These are phyloP conservation scores for Geotrichum histeridarum DNA, from an alignment of 1,139 yeast species.

Conservation along the genomic window DNA sequence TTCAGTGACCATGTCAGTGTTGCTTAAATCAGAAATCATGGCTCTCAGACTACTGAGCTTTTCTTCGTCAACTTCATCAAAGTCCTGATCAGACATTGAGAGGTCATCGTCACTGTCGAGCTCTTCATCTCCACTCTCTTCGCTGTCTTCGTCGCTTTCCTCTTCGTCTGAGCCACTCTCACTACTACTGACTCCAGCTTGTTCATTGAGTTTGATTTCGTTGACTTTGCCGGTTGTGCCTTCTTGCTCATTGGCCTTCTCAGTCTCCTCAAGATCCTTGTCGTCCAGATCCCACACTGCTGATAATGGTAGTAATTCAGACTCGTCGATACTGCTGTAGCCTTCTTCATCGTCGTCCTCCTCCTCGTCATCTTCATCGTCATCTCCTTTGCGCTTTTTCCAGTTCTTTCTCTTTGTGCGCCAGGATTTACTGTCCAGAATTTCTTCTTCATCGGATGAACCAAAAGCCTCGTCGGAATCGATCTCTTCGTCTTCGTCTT, in stretches of 20 bases:
- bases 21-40: slow-evolving; percentile 24
- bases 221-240: slow-evolving; percentile 31
- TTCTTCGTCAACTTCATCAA: slow-evolving; percentile 27
- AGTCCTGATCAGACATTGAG: slow-evolving; percentile 31
- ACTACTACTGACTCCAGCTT: slow-evolving; percentile 23
- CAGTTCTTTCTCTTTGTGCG: slow-evolving; percentile 23
- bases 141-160: slow-evolving; percentile 36
- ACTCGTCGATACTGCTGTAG: slow-evolving; percentile 58
- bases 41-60: slow-evolving; percentile 25
- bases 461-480: slow-evolving; percentile 44
- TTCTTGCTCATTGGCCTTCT: slow-evolving; percentile 22
- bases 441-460: slow-evolving; percentile 33
- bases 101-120: slow-evolving; percentile 29
- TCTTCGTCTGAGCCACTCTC: slow-evolving; percentile 29
- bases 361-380: slow-evolving; percentile 24
- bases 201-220: slow-evolving; percentile 28
- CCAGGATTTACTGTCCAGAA: slow-evolving; percentile 24
- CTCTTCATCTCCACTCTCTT: slow-evolving; percentile 33
- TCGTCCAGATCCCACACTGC: slow-evolving; percentile 88
- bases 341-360: slow-evolving; percentile 39
- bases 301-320: slow-evolving; percentile 67
- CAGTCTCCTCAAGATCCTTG: slow-evolving; percentile 31
- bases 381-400: slow-evolving; percentile 21
- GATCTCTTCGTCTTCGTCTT: slow-evolving; percentile 42
- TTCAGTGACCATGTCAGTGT: slow-evolving; percentile 11